Conservation (phyloP, 2,329 filamentous ascomycete genomes). For the Alternaria arbusti region DNA sequence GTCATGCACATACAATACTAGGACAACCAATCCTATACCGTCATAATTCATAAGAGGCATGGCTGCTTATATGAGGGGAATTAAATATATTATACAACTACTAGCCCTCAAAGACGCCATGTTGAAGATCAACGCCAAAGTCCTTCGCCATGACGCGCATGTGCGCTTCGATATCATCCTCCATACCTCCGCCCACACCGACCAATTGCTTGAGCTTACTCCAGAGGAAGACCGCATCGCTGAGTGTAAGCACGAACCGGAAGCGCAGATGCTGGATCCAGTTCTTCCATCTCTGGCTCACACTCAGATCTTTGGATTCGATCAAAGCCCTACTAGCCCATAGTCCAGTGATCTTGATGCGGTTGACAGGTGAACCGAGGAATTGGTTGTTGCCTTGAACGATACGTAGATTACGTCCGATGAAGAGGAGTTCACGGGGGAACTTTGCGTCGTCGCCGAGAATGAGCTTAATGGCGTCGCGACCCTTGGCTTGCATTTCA, state of each 20-base stretch:
- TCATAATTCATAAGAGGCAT: neutral
- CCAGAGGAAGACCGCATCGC: conserved; percentile 84
- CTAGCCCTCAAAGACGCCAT: conserved; percentile 85
- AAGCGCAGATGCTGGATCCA: conserved; percentile 84
- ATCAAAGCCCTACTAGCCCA: conserved; percentile 89
- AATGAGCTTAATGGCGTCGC: conserved; percentile 76
- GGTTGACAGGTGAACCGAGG: conserved; percentile 84
- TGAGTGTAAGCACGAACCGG: conserved; percentile 73
- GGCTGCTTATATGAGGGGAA: neutral
- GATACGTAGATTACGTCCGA: conserved; percentile 89
- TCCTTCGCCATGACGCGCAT: conserved; percentile 90
- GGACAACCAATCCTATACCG: neutral
- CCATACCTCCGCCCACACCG: conserved; percentile 82
- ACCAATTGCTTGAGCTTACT: conserved; percentile 78
- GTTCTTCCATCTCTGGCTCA: conserved; percentile 69
- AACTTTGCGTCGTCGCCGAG: conserved; percentile 85
- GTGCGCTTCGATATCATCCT: conserved; percentile 87
- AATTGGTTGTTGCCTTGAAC: conserved; percentile 94
- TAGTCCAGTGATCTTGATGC: conserved; percentile 89
- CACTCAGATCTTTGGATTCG: conserved; percentile 70
- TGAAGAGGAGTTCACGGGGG: conserved; percentile 90
- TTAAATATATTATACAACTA: neutral
- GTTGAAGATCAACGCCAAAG: conserved; percentile 88
- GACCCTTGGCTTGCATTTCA: conserved; percentile 78
- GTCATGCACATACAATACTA: neutral